phyloP scores from a whole-genome alignment of 2,329 filamentous ascomycete species.

The Verticillium albo-atrum region DNA sequence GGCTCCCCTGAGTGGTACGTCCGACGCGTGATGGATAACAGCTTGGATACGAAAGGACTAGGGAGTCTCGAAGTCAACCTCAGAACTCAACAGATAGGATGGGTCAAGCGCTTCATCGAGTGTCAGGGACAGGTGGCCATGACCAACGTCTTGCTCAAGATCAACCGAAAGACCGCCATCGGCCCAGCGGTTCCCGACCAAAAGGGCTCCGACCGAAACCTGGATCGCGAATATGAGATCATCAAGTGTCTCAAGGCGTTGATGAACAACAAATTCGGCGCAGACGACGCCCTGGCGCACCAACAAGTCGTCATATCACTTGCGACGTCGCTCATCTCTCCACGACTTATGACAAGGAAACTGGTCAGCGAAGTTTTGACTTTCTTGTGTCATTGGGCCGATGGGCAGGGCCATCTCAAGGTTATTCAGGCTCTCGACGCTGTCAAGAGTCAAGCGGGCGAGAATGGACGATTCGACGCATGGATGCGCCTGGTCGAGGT shows the following conservation, averaged over 20 bases:
- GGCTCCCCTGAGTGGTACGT: constrained; percentile 98
- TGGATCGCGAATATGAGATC: constrained; percentile 93
- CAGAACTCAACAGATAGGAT: constrained; percentile 92
- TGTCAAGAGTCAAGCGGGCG: constrained; percentile 80
- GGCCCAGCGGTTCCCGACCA: constrained; percentile 63
- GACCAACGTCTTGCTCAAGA: constrained; percentile 87
- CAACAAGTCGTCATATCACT: constrained; percentile 87
- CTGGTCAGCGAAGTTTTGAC: constrained; percentile 94
- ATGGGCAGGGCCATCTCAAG: constrained; percentile 84
- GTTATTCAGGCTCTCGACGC: constrained; percentile 91
- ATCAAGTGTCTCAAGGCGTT: constrained; percentile 95
- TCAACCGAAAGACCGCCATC: constrained; percentile 79
- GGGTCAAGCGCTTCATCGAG: constrained; percentile 95
- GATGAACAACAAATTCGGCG: constrained; percentile 99
- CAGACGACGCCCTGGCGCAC: constrained; percentile 88
- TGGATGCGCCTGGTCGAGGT: constrained; percentile 99
- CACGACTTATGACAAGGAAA: constrained; percentile 86
- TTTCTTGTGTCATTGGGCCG: constrained; percentile 91
- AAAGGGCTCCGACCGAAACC: constrained; percentile 63
- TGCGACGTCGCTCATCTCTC: constrained; percentile 80
- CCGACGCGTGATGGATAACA: constrained; percentile 93
- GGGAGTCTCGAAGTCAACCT: constrained; percentile 92
- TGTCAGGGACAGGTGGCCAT: constrained; percentile 95
- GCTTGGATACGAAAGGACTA: constrained; percentile 84
- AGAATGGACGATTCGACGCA: constrained; percentile 93